Evolutionary conservation across 1,284 basidiomycete species (phyloP).

Genomic region (Leccinum ponderosum): DNA sequence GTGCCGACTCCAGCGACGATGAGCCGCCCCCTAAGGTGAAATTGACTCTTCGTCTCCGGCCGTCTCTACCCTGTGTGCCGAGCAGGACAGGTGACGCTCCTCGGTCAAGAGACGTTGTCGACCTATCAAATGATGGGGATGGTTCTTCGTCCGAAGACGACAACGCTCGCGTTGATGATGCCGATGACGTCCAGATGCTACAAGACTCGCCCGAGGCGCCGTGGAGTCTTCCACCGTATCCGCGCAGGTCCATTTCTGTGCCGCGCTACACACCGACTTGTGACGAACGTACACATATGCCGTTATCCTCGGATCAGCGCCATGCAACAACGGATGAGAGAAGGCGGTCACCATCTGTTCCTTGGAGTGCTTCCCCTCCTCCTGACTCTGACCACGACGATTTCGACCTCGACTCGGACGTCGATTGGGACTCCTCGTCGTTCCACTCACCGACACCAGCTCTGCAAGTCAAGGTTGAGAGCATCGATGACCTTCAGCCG

Average conservation of each 20-base stretch:
- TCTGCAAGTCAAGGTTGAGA: conserved; percentile 26
- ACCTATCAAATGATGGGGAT: conserved; percentile 41
- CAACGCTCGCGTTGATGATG: conserved; percentile 25
- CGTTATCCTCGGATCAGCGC: conserved; percentile 17
- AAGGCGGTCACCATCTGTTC: conserved; percentile 55
- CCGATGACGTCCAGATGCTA: conserved; percentile 31
- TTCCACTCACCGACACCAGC: conserved; percentile 24
- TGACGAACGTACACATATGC: conserved; percentile 36
- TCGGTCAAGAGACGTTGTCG: conserved; percentile 38
- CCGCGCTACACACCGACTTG: conserved; percentile 50
- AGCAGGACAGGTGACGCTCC: conserved; percentile 16
- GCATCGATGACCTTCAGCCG: conserved; percentile 18
- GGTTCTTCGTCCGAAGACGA: conserved; percentile 33
- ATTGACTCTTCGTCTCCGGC: conserved; percentile 59
- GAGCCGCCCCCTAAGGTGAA: conserved; percentile 66
- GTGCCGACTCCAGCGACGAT: conserved; percentile 33
- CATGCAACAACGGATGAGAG: conserved; percentile 31
- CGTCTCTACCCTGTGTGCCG: conserved; percentile 31
- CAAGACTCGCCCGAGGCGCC: conserved; percentile 23
- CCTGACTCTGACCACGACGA: conserved; percentile 67
- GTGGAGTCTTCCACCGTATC: conserved; percentile 40
- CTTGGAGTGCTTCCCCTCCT: conserved; percentile 58
- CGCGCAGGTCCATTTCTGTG: conserved; percentile 53
- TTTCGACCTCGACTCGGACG: conserved; percentile 39
- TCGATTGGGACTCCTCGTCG: conserved; percentile 42